Percentiles rank a stretch among this genome's conserved stretches.
Conservation (phyloP, 116 monocot genomes). For the Trichopus zeylanicus region DNA sequence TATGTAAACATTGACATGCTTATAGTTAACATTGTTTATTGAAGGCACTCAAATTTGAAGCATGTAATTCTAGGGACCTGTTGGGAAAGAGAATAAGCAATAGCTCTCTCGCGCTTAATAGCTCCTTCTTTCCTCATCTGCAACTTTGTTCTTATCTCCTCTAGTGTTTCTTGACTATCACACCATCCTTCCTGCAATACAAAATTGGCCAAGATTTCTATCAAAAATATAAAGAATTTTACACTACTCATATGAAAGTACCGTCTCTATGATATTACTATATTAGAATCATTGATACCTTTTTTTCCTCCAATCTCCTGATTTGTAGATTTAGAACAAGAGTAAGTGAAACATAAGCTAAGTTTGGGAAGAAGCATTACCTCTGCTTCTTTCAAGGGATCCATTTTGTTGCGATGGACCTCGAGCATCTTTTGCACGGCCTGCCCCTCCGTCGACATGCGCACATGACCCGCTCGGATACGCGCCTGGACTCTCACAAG, state of each 20-base stretch:
- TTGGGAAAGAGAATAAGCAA: slow-evolving; percentile 57
- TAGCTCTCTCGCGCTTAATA: slow-evolving; percentile 69
- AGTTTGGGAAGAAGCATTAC: slow-evolving; percentile 15
- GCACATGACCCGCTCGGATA: slow-evolving; percentile 52
- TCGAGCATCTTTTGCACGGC: slow-evolving; percentile 46
- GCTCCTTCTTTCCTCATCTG: slow-evolving; percentile 68
- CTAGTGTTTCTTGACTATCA: slow-evolving; percentile 57
- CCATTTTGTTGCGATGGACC: slow-evolving; percentile 17
- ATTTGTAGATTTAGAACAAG: no score
- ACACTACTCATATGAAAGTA: no score
- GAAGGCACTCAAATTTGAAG: no score
- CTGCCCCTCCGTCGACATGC: slow-evolving; percentile 59
- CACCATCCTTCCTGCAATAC: slow-evolving; percentile 75
- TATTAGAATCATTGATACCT: no score
- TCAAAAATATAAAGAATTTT: no score
- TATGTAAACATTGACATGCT: no score
- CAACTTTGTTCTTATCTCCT: slow-evolving; percentile 49
- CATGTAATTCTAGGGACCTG: no score
- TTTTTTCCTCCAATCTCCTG: no score
- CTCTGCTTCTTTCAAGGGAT: slow-evolving; percentile 58
- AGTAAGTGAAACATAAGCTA: no score
- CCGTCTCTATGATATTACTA: no score
- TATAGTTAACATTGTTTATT: no score
- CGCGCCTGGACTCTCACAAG: slow-evolving; percentile 70
- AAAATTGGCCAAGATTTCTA: not conserved